phyloP scores from a whole-genome alignment of 176 grass and related monocot species.

The Microstegium vimineum region DNA sequence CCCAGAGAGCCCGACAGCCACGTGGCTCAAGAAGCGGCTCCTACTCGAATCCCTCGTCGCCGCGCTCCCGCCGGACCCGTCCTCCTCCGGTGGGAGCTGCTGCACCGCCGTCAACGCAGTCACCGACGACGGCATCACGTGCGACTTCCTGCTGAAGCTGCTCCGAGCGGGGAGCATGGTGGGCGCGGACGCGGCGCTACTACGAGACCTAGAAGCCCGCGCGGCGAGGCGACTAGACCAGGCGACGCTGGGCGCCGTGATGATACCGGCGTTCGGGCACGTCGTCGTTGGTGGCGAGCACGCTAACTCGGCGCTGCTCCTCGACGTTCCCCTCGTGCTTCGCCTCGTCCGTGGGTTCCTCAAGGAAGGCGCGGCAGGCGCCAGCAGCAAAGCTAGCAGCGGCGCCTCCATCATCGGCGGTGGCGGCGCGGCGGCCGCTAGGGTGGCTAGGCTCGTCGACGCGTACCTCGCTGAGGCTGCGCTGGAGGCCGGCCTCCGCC shows the following conservation, averaged over 20 bases:
- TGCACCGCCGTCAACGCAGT: not conserved
- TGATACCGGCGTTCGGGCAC: slow-evolving; percentile 87
- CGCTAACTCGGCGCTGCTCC: slow-evolving; percentile 29
- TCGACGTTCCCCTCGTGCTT: slow-evolving; percentile 78
- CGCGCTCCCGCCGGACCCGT: slow-evolving; percentile 57
- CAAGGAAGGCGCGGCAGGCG: slow-evolving; percentile 14
- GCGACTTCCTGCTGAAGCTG: slow-evolving; percentile 81
- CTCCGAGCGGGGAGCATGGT: slow-evolving; percentile 80
- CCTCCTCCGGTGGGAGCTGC: not conserved
- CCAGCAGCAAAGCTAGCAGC: not conserved
- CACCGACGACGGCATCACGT: slow-evolving; percentile 49
- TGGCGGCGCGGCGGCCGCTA: slow-evolving; percentile 41
- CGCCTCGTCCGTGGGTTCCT: slow-evolving; percentile 68
- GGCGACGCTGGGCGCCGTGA: slow-evolving; percentile 72
- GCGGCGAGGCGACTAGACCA: slow-evolving; percentile 68
- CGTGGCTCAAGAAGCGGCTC: slow-evolving; percentile 82
- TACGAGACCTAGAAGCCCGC: slow-evolving; percentile 76
- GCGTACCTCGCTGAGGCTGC: slow-evolving; percentile 82
- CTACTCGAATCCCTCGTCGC: slow-evolving; percentile 84
- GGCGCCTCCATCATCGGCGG: slow-evolving; percentile 24
- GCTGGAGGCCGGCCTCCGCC: slow-evolving; percentile 62
- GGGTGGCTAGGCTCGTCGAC: slow-evolving; percentile 81
- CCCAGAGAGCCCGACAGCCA: slow-evolving; percentile 75
- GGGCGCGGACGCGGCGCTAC: slow-evolving; percentile 55
- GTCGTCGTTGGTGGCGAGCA: not conserved